These are phyloP conservation scores for Petasospora rhodanensis DNA, from an alignment of 1,139 yeast species.

Conservation along the genomic window DNA sequence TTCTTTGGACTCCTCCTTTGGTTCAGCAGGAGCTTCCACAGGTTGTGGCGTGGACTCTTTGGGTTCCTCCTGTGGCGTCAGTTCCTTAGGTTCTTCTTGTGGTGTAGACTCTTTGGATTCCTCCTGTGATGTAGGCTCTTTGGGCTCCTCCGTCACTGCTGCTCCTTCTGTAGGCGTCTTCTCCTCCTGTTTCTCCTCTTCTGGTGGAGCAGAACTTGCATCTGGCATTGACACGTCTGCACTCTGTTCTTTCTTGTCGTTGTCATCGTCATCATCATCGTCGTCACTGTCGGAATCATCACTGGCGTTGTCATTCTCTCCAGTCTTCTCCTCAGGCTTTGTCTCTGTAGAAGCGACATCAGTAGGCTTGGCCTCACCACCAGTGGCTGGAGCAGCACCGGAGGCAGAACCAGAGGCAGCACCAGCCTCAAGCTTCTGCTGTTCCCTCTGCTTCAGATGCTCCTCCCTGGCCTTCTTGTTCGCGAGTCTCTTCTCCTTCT, in stretches of 20 bases:
- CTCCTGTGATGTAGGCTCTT: background rate
- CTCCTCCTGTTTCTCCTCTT: background rate
- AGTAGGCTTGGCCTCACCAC: no score
- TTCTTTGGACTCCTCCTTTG: no score
- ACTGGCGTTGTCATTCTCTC: background rate
- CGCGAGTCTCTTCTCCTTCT: constrained; percentile 33
- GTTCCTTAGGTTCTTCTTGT: background rate
- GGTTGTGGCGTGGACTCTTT: no score
- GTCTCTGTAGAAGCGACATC: background rate
- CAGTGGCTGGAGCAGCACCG: no score
- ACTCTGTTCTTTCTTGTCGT: no score
- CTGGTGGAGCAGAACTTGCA: no score
- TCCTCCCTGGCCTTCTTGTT: constrained; percentile 35
- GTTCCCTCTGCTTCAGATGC: constrained; percentile 29
- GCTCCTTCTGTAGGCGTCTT: no score
- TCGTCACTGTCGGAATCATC: constrained; percentile 3
- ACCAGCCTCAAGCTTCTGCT: constrained; percentile 21
- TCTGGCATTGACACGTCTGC: no score
- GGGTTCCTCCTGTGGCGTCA: constrained; percentile 11
- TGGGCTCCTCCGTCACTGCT: background rate
- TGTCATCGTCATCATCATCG: constrained; percentile 7
- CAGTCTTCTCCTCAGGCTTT: background rate
- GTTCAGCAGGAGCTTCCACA: no score
- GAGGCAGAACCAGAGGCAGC: background rate
- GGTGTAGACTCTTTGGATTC: background rate